Percentiles rank a stretch among this genome's conserved stretches.
Evolutionary conservation across 345 rosid species (phyloP).

Genomic region (Boechera divaricarpa): DNA sequence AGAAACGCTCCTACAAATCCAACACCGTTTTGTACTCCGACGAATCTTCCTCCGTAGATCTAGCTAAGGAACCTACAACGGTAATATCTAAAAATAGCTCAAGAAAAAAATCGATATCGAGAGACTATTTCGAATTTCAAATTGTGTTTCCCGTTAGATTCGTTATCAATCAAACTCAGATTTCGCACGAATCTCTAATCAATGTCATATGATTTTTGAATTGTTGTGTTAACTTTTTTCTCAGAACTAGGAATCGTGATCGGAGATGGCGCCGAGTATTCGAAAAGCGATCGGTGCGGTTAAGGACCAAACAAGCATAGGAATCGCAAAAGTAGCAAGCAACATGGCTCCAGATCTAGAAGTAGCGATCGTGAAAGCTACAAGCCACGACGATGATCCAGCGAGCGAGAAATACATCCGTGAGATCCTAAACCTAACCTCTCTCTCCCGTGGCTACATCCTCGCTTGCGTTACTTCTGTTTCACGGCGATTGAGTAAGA

Average conservation of each 20-base stretch:
- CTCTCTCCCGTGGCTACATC: conserved; percentile 71
- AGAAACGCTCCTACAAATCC: neutral
- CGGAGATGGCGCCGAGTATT: conserved; percentile 77
- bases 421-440: conserved; percentile 64
- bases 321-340: conserved; percentile 89
- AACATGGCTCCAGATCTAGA: conserved; percentile 97
- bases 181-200: neutral
- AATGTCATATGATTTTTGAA: neutral
- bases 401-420: conserved; percentile 80
- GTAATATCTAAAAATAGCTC: conserved; percentile 36
- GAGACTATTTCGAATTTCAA: neutral
- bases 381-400: conserved; percentile 91
- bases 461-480: conserved; percentile 75
- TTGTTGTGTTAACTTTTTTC: neutral
- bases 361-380: conserved; percentile 90
- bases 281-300: conserved; percentile 96
- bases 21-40: conserved; percentile 13
- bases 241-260: conserved; percentile 18
- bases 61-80: conserved; percentile 27
- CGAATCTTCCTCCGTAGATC: conserved; percentile 25
- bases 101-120: neutral
- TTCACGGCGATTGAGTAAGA: conserved; percentile 75
- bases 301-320: conserved; percentile 93
- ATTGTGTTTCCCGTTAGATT: conserved; percentile 24
- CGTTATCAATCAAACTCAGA: neutral